Percentiles rank a stretch among this genome's conserved stretches.
These are phyloP conservation scores for Epicoccum nigrum DNA, from an alignment of 2,329 filamentous ascomycete genomes.

Conservation along the genomic window DNA sequence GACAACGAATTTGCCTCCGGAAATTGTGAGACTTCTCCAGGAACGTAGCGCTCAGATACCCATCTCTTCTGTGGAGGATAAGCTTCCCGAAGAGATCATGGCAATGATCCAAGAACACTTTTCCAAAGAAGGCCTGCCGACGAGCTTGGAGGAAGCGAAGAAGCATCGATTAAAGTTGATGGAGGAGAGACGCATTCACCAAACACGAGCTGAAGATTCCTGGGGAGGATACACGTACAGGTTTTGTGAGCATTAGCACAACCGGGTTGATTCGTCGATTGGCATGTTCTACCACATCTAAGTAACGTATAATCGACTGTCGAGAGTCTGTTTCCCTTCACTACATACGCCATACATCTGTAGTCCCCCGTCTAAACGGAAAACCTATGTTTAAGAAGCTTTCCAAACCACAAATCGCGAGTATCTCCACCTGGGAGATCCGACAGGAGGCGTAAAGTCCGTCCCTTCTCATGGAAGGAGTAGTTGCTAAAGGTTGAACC, in stretches of 20 bases:
- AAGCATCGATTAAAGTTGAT: conserved; percentile 14
- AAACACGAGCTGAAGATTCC: neutral
- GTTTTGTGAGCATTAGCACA: conserved; percentile 4
- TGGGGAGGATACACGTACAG: neutral
- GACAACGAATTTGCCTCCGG: conserved; percentile 15
- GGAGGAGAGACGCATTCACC: conserved; percentile 12
- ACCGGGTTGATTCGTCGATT: neutral
- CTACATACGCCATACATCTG: no score
- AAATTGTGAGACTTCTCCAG: conserved; percentile 20
- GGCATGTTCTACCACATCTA: no score
- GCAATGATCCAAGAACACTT: conserved; percentile 20
- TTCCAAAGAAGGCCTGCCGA: conserved; percentile 12
- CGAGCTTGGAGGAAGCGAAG: conserved; percentile 27
- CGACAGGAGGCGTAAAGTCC: no score
- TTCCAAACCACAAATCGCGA: no score
- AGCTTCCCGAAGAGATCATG: conserved; percentile 25
- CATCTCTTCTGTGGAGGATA: neutral
- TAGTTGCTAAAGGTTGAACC: no score
- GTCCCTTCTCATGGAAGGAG: no score
- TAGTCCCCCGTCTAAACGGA: no score
- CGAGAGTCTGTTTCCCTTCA: no score
- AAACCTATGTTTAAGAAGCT: no score
- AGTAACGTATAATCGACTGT: no score
- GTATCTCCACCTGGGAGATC: no score
- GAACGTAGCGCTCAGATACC: conserved; percentile 6